Percentiles rank a stretch among this genome's conserved stretches.
Evolutionary conservation across 192 early-diverging fungal species (phyloP).

Genomic region (Diversispora eburnea): DNA sequence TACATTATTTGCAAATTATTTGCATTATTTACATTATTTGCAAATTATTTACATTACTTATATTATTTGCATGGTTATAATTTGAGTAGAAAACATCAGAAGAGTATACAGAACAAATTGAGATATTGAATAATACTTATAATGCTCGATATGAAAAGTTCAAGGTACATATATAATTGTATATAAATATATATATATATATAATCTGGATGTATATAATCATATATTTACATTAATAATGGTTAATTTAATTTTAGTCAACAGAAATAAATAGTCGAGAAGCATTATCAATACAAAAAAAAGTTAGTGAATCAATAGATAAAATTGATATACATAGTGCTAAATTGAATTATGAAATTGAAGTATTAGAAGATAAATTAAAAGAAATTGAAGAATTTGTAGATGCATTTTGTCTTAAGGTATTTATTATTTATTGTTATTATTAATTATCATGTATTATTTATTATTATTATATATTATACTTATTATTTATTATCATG

Average conservation of each 20-base stretch:
- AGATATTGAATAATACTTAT: constrained; percentile 10
- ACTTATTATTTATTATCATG: not conserved
- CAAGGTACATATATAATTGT: constrained; percentile 13
- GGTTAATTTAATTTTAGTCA: constrained; percentile 2
- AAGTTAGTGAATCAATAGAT: constrained; percentile 27
- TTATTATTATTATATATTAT: not conserved
- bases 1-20: constrained; percentile 12
- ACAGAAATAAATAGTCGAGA: constrained; percentile 9
- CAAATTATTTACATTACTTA: constrained; percentile 18
- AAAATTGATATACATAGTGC: constrained; percentile 34
- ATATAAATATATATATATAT: not conserved
- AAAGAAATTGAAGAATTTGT: constrained; percentile 46
- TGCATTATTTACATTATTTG: not conserved
- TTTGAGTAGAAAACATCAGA: not conserved
- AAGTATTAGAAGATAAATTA: constrained; percentile 41
- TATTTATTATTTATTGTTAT: constrained; percentile 9
- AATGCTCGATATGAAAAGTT: constrained; percentile 20
- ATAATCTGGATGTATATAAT: not conserved
- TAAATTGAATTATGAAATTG: constrained; percentile 43
- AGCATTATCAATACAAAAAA: constrained; percentile 31
- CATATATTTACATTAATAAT: not conserved
- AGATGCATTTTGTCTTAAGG: constrained; percentile 37
- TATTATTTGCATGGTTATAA: not conserved
- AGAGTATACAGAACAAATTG: constrained; percentile 13
- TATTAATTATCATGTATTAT: not conserved